A percentile compares a stretch with the other conserved stretches of the same genome.
Evolutionary conservation across 2,329 filamentous ascomycete species (phyloP).

Genomic region (Verticillium isaacii): DNA sequence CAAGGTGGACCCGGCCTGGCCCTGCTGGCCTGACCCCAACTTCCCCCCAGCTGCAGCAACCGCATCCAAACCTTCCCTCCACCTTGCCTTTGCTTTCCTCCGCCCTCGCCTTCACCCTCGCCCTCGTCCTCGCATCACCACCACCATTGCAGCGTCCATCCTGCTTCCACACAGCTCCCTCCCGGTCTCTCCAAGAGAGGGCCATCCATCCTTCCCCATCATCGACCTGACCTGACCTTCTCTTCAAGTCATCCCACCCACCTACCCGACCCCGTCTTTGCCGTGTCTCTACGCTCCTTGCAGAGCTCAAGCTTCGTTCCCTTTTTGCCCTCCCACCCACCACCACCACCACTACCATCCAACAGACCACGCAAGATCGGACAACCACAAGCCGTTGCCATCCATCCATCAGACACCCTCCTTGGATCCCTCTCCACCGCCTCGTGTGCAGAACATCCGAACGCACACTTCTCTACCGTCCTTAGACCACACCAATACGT

Average conservation of each 20-base stretch:
- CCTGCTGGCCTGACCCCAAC: background rate
- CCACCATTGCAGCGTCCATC: conserved; percentile 8
- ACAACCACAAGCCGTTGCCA: conserved; percentile 9
- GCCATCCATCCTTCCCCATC: conserved; percentile 10
- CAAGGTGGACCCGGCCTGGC: background rate
- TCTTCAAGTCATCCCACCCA: conserved; percentile 10
- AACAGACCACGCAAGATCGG: conserved; percentile 5
- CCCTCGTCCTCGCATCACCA: conserved; percentile 8
- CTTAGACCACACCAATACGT: conserved; percentile 13
- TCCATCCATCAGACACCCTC: conserved; percentile 7
- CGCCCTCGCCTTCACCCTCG: background rate
- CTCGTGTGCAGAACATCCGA: background rate
- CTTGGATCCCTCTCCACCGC: background rate
- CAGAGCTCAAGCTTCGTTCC: conserved; percentile 10
- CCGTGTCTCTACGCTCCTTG: conserved; percentile 12
- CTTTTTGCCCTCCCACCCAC: conserved; percentile 1
- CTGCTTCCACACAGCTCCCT: background rate
- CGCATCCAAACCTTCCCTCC: conserved; percentile 3
- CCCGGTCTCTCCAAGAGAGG: conserved; percentile 12
- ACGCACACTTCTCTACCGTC: conserved; percentile 13
- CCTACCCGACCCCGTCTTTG: conserved; percentile 7
- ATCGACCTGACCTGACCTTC: conserved; percentile 10
- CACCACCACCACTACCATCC: background rate
- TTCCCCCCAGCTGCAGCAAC: conserved; percentile 2
- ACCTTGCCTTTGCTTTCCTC: background rate